A percentile compares a stretch with the other conserved stretches of the same genome.
phyloP scores from a whole-genome alignment of 805 yeast genomes.

The Helenozyma baotianmanensis region DNA sequence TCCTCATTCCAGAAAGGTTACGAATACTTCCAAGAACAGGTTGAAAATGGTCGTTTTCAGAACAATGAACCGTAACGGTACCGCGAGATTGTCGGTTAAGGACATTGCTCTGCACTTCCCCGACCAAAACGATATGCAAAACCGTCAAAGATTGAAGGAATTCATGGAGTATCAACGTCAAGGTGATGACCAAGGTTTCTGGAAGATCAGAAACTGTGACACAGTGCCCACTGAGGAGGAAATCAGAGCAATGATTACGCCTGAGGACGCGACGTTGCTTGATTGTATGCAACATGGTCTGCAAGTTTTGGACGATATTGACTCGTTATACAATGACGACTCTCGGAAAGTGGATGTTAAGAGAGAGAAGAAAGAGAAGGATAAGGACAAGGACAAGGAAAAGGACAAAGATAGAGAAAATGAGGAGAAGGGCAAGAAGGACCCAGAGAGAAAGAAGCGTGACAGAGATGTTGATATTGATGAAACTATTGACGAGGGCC shows the following conservation, averaged over 20 bases:
- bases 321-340: constrained; percentile 44
- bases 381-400: constrained; percentile 25
- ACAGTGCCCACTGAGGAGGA: constrained; percentile 71
- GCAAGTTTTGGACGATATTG: constrained; percentile 78
- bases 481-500: constrained; percentile 71
- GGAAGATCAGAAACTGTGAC: constrained; percentile 71
- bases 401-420: constrained; percentile 26
- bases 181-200: constrained; percentile 90
- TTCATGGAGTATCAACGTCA: constrained; percentile 96
- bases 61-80: constrained; percentile 69
- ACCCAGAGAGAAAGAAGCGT: constrained; percentile 25
- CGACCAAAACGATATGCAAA: constrained; percentile 96
- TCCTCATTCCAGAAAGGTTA: constrained; percentile 93
- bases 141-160: constrained; percentile 90
- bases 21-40: constrained; percentile 86
- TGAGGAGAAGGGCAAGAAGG: constrained; percentile 20
- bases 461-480: constrained; percentile 30
- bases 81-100: constrained; percentile 72
- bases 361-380: constrained; percentile 30
- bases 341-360: constrained; percentile 23
- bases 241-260: constrained; percentile 77
- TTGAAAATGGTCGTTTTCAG: constrained; percentile 91
- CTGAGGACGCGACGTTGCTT: constrained; percentile 82
- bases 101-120: constrained; percentile 93
- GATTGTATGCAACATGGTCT: constrained; percentile 96